Percentiles rank a stretch among this genome's conserved stretches.
Conservation (phyloP, 2,329 filamentous ascomycete species). For the Aspergillus eucalypticola region DNA sequence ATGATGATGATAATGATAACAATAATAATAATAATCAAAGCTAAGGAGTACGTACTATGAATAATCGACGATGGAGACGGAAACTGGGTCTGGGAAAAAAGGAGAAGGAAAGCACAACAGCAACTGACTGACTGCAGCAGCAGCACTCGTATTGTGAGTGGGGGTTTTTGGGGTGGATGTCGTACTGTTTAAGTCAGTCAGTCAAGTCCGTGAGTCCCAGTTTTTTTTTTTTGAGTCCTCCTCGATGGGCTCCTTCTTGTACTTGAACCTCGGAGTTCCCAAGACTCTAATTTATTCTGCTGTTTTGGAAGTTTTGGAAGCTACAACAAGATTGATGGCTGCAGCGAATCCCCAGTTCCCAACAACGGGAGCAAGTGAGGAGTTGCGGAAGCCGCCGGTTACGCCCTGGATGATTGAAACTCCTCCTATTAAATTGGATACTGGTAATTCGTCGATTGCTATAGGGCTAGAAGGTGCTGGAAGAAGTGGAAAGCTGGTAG, state of each 20-base stretch:
- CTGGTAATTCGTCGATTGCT: background rate
- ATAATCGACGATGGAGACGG: background rate
- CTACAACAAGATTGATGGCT: background rate
- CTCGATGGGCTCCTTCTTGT: background rate
- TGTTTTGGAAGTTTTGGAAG: no score
- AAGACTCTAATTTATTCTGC: no score
- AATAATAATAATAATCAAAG: background rate
- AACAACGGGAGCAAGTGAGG: background rate
- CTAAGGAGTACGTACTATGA: background rate
- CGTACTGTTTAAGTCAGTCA: background rate
- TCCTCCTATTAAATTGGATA: background rate
- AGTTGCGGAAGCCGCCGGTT: slow-evolving; percentile 1
- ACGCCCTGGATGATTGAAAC: background rate
- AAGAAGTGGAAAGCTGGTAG: background rate
- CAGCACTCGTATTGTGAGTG: slow-evolving; percentile 2
- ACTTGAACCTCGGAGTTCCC: background rate
- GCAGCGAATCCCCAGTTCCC: background rate
- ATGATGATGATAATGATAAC: no score
- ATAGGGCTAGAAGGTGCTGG: background rate
- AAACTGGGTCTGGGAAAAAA: background rate
- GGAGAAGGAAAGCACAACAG: background rate
- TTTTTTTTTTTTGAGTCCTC: background rate
- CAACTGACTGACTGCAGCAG: background rate
- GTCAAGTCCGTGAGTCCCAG: background rate
- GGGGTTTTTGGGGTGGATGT: background rate